Base-by-base conservation (phyloP, 2,329 filamentous ascomycete species). In the Alternaria angustiovoidea region DNA sequence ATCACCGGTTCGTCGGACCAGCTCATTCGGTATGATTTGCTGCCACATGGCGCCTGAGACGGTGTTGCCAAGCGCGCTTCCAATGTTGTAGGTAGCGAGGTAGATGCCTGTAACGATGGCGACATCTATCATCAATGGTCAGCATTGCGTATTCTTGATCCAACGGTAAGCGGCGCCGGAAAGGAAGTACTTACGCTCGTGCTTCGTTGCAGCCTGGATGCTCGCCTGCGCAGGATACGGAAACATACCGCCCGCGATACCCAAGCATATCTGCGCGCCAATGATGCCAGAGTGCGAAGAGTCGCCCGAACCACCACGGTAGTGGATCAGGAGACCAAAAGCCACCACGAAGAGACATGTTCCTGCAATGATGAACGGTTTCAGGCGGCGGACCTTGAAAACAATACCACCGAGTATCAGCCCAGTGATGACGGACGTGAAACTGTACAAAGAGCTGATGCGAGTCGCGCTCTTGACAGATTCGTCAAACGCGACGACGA, bases 101-200 rank as follows among this genome's bases (percentile, higher is more conserved):
- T 85, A 90, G 18, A 90, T 74, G 41, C 85, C 87, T 0, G 87
- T 90, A 63, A 90, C 84, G 63, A 89, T 85, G 43, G 88, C 88
- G 32, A 90, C 80, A 66, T 89, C 56, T 55, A 18, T 18, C 51
- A 18, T 28, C 11, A 12, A 8, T 26, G 1, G 30, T 44, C 18
- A 43, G 22, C 36, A 12, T 54, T 28, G n/a, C n/a, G 24, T 34
- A 20, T n/a, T 24, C 4, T 7, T 8, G 7, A 20, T 39, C 22
- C 5, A 7, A 26, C 24, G 18, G 11, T 12, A 22, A 8, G 30
- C 18, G 8, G 14, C 9, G 1, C 36, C 16, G 30, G 18, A 24
- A 36, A 14, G 16, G 2, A 11, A 30, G 1, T 9, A 56, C 60
- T 56, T 59, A 62, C 60, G 81, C 68, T 85, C 81, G 56, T 85